A percentile compares a stretch with the other conserved stretches of the same genome.
phyloP scores from a whole-genome alignment of 2,329 filamentous ascomycete genomes.

The Verticillium klebahnii region DNA sequence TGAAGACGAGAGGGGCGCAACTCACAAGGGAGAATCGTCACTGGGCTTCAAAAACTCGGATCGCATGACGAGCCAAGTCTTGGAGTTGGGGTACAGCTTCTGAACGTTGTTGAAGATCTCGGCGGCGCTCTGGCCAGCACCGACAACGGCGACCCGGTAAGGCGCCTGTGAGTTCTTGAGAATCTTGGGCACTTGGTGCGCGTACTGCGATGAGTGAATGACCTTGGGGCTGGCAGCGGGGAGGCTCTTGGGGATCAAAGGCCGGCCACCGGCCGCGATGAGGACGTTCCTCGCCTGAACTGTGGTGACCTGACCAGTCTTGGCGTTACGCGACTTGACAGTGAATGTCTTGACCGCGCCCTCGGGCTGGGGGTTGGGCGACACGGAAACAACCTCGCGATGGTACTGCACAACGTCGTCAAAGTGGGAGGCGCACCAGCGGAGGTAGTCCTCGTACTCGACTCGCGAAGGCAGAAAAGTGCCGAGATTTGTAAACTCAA shows the following conservation, averaged over 20 bases:
- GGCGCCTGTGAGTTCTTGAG: constrained; percentile 49
- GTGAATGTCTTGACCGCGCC: constrained; percentile 59
- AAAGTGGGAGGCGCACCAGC: constrained; percentile 85
- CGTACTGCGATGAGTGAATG: constrained; percentile 86
- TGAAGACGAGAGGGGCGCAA: constrained; percentile 14
- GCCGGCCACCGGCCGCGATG: constrained; percentile 54
- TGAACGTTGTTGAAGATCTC: constrained; percentile 94
- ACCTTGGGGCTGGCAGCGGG: constrained; percentile 67
- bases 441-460: constrained; percentile 94
- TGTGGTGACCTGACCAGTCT: constrained; percentile 48
- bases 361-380: constrained; percentile 38
- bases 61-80: constrained; percentile 75
- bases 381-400: constrained; percentile 70
- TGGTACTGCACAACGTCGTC: constrained; percentile 68
- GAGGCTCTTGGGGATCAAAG: constrained; percentile 66
- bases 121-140: constrained; percentile 86
- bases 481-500: constrained; percentile 85
- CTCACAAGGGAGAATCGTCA: constrained; percentile 93
- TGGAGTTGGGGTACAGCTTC: constrained; percentile 73
- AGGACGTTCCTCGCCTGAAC: constrained; percentile 62
- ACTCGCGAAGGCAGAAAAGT: constrained; percentile 83
- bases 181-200: constrained; percentile 56
- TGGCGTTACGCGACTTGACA: constrained; percentile 59
- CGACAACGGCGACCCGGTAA: constrained; percentile 78
- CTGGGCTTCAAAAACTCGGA: constrained; percentile 81